Evolutionary conservation across 306 rosid species (phyloP).

Genomic region (Dicorynia guianensis): DNA sequence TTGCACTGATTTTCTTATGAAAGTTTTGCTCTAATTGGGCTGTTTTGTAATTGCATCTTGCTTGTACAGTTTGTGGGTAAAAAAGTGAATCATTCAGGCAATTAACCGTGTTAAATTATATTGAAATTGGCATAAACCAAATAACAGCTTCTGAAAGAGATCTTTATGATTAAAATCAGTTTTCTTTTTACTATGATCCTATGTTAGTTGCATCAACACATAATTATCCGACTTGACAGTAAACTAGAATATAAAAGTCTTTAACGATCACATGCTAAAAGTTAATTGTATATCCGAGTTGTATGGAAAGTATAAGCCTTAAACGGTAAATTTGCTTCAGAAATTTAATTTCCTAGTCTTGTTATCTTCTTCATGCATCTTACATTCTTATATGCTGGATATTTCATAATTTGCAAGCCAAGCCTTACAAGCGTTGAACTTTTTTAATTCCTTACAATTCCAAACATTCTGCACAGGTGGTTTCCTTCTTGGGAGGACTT

Average conservation of each 20-base stretch:
- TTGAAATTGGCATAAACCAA: too few species aligned
- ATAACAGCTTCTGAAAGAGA: too few species aligned
- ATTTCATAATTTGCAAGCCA: neutral
- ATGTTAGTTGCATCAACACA: too few species aligned
- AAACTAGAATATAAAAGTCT: neutral
- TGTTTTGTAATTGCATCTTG: too few species aligned
- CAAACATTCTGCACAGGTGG: constrained; percentile 6
- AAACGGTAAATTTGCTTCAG: neutral
- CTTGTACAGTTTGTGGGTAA: too few species aligned
- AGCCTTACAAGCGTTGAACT: neutral
- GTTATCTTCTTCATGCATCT: constrained; percentile 4
- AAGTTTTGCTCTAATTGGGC: neutral
- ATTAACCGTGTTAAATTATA: too few species aligned
- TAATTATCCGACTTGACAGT: too few species aligned
- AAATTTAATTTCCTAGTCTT: neutral
- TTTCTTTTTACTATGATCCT: too few species aligned
- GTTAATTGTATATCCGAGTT: neutral
- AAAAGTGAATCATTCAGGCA: too few species aligned
- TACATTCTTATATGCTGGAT: neutral
- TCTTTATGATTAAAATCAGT: too few species aligned
- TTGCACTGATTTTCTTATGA: neutral
- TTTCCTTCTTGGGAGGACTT: constrained; percentile 33
- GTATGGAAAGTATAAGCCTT: neutral
- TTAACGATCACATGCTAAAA: neutral
- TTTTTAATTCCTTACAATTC: neutral